Base-by-base conservation (phyloP, 495 filamentous ascomycete genomes). In the Hypoxylon lienhwacheense region DNA sequence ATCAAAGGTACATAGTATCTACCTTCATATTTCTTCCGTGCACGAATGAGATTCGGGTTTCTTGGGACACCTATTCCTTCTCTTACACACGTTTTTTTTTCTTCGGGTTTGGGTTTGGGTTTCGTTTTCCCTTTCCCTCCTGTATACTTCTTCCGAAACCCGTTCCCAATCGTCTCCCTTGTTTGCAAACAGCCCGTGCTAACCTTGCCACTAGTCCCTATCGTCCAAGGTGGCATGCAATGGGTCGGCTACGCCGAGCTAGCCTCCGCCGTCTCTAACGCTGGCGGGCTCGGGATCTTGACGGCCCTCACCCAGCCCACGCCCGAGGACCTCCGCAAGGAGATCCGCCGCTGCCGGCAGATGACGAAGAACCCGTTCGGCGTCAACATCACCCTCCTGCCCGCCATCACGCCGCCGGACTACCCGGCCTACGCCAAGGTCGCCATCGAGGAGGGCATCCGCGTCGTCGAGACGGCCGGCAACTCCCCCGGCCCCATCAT, bases 221-320 rank as follows among this genome's bases (percentile, higher is more conserved):
- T 98, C n/a, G 89, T 98, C 34, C 93, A 98, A 78, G 93, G 93
- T 68, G 93, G 93, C 47, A 97, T 96, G 90, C 91, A 72, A 66
- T 63, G 70, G 61, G 70, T 85, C 35, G 88, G 88, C 64, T 91
- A 90, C 67, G 92, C 92, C 35, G 92, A 96, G 72, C 81, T 98
- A 65, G 92, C 91, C 49, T 82, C 87, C 58, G 93, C 93, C 34
- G 93, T 98, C 55, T 91, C 72, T 71, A 98, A 96, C 67, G 93
- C 93, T 8, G 93, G 93, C 46, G 93, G 91, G 28, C 79, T 98
- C 48, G 93, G 93, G 67, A 85, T 98, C 55, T 84, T 90, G 53
- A 98, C 93, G 17, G 93, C 92, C 17, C 87, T 97, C 62, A 98
- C 93, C 15, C 93, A 91, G 81, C 90, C 92, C 42, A 87, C 86